phyloP scores from a whole-genome alignment of 2,329 filamentous ascomycete genomes.

The Alternaria atra region DNA sequence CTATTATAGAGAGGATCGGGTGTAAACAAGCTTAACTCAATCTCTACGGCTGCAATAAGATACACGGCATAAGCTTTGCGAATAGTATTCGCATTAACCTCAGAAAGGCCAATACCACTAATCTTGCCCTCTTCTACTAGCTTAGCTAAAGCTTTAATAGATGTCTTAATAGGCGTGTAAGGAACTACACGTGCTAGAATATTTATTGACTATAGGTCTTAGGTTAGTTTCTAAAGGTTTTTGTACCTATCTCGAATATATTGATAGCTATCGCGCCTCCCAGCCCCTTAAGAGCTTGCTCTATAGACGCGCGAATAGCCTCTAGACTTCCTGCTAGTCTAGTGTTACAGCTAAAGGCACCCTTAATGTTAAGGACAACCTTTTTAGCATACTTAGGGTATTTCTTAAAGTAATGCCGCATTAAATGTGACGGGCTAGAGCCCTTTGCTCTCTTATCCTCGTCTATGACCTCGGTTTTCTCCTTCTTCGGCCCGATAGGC shows the following conservation, averaged over 20 bases:
- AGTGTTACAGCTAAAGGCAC: neutral
- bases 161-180: slow-evolving; percentile 47
- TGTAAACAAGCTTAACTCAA: slow-evolving; percentile 64
- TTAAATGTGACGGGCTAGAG: too few relatives aligned
- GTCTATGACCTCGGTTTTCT: too few relatives aligned
- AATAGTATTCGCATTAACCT: slow-evolving; percentile 54
- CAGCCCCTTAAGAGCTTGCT: neutral
- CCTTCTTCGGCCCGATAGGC: too few relatives aligned
- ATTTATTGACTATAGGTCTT: neutral
- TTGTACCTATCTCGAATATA: neutral
- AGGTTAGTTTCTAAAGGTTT: neutral
- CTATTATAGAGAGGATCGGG: slow-evolving; percentile 64
- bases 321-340: neutral
- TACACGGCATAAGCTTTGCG: slow-evolving; percentile 57
- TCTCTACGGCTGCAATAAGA: slow-evolving; percentile 64
- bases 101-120: slow-evolving; percentile 51
- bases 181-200: neutral
- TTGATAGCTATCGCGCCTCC: neutral
- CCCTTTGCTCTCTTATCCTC: too few relatives aligned
- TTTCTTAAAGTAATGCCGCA: slow-evolving; percentile 57
- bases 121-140: slow-evolving; percentile 42
- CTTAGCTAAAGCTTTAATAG: slow-evolving; percentile 41
- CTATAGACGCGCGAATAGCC: neutral
- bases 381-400: slow-evolving; percentile 57
- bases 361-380: slow-evolving; percentile 49